Evolutionary conservation across 495 filamentous ascomycete species (phyloP), one percentile per base, ranked within the genome.

Genomic region (Aspergillus bertholletiae): DNA sequence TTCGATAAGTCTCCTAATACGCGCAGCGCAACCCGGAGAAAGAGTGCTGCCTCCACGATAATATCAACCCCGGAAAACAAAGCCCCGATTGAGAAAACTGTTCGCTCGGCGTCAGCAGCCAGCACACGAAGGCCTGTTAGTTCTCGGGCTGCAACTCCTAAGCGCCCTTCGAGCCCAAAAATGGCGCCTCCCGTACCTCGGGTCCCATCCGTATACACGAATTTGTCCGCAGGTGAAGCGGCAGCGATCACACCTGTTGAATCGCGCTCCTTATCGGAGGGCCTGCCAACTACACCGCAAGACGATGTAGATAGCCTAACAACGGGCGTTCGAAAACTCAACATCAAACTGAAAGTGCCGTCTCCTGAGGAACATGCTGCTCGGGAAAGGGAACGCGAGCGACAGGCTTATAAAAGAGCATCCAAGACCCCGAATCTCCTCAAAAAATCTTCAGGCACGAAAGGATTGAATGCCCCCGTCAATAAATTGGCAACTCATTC

Each of bases 331-430:
- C 86, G 86, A 60, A 88, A 84, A 58, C 67, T 77, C 55, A 73
- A 70, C 26, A 84, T 95, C 58, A 92, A 86, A 60, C 75, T 95
- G 45, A 89, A 84, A 40, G 74, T 93, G 37, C 76, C 88, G 0
- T 82, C 87, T 0, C 82, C 86, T 22, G 84, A 90, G 53, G 85
- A 89, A 62, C 79, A 86, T 51, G 87, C 88, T 30, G 80, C 80
- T 6, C 72, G 78, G 27, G 79, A 83, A 60, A 70, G 67, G 59
- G 72, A 65, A 51, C 56, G 66, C 23, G 65, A 64, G 44, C 47
- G 41, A 7, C 37, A 46, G 4, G 35, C 46, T 7, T 24, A 53
- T n/a, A 66, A 60, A 17, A 52, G 41, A 17, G 21, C 54, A 12
- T 57, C 62, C 0, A 71, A 67, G 56, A 11, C 46, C 5, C 20